Evolutionary conservation across 2,329 filamentous ascomycete genomes (phyloP).

Genomic region (Fusarium vanettenii): DNA sequence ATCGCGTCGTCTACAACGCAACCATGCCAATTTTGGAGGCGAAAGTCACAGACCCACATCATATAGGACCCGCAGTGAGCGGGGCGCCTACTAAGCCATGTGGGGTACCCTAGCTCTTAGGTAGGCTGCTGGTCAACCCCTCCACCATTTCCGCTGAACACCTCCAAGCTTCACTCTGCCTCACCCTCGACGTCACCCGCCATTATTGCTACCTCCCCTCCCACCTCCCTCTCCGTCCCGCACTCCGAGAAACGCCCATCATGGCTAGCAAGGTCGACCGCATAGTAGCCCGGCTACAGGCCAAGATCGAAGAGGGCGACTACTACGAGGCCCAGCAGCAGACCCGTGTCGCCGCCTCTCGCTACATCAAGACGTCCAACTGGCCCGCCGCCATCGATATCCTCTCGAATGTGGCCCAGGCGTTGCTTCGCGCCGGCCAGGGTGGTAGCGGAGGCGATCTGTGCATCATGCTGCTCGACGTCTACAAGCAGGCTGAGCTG

Average conservation of each 20-base stretch:
- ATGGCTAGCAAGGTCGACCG: constrained; percentile 57
- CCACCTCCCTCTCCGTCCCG: background rate
- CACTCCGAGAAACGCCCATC: constrained; percentile 6
- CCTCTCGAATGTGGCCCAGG: constrained; percentile 83
- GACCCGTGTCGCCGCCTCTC: constrained; percentile 92
- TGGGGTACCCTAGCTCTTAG: constrained; percentile 19
- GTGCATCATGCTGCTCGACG: constrained; percentile 86
- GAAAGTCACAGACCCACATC: no score
- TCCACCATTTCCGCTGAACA: constrained; percentile 21
- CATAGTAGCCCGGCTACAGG: constrained; percentile 76
- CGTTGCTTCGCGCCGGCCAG: constrained; percentile 91
- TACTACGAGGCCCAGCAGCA: constrained; percentile 99
- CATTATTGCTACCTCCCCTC: background rate
- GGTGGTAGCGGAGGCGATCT: constrained; percentile 93
- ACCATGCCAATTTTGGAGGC: background rate
- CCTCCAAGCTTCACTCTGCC: constrained; percentile 21
- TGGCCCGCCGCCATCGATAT: constrained; percentile 89
- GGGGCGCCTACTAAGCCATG: background rate
- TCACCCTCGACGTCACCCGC: constrained; percentile 30
- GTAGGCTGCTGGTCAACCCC: constrained; percentile 20
- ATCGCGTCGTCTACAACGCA: constrained; percentile 34
- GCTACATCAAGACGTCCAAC: constrained; percentile 90
- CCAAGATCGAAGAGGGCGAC: constrained; percentile 89
- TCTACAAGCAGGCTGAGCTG: constrained; percentile 88
- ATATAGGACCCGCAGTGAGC: no score